A percentile compares a stretch with the other conserved stretches of the same genome.
Evolutionary conservation across 176 grass and related monocot genomes (phyloP).

Genomic region (Bolboschoenus planiculmis): DNA sequence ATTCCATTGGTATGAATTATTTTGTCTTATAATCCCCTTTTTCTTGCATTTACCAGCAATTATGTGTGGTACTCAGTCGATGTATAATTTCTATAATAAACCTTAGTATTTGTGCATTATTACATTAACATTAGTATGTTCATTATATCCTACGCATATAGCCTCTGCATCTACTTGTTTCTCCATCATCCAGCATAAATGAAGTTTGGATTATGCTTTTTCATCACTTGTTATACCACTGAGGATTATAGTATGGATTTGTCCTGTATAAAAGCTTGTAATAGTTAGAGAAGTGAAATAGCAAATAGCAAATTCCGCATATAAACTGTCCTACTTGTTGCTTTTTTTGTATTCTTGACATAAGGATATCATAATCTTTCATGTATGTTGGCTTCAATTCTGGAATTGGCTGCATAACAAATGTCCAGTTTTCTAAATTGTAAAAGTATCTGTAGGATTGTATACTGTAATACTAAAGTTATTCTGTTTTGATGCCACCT

Average conservation of each 20-base stretch:
- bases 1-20: neutral
- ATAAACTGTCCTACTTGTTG: neutral
- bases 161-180: neutral
- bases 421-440: neutral
- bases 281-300: neutral
- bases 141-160: neutral
- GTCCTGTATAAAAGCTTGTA: neutral
- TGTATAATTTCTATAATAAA: no score
- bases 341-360: neutral
- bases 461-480: neutral
- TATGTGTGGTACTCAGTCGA: no score
- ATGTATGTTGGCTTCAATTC: neutral
- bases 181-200: neutral
- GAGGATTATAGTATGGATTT: neutral
- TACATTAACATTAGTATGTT: no score
- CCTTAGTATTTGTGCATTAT: no score
- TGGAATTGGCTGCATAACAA: neutral
- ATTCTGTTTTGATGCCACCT: neutral
- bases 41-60: neutral
- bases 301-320: neutral
- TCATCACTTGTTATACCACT: neutral
- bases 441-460: neutral
- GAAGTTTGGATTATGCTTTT: neutral
- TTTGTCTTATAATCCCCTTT: neutral
- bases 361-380: neutral